Percentiles rank a stretch among this genome's conserved stretches.
Conservation (phyloP, 2,329 filamentous ascomycete species). For the Keithomyces neogunnii region DNA sequence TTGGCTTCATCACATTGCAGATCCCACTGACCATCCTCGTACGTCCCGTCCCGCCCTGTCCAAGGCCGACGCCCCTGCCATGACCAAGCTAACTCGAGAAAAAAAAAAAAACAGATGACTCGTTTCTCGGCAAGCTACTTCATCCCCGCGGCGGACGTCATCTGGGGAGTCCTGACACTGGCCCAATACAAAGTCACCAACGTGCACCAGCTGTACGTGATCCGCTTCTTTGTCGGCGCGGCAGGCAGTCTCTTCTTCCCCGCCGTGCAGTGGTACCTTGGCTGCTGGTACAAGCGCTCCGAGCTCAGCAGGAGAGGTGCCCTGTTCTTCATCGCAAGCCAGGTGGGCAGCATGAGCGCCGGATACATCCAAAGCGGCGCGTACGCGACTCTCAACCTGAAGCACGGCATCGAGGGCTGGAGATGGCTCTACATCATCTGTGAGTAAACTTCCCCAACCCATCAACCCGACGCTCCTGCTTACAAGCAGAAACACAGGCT, state of each 20-base stretch:
- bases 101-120: constrained; percentile 10
- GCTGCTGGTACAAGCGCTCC: constrained; percentile 32
- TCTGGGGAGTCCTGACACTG: constrained; percentile 17
- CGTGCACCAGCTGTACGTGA: constrained; percentile 23
- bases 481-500: constrained; percentile 9
- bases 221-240: constrained; percentile 33
- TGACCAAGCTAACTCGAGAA: neutral
- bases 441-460: no score
- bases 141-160: constrained; percentile 24
- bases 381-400: constrained; percentile 25
- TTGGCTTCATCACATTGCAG: constrained; percentile 11
- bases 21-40: constrained; percentile 6
- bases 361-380: constrained; percentile 11
- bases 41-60: neutral
- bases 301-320: constrained; percentile 29
- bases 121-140: constrained; percentile 12
- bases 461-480: no score
- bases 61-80: neutral
- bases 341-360: constrained; percentile 33
- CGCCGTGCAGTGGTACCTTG: constrained; percentile 26
- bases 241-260: constrained; percentile 24
- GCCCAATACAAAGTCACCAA: constrained; percentile 16
- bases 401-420: constrained; percentile 31
- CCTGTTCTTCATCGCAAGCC: constrained; percentile 33
- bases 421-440: constrained; percentile 36